Base-by-base conservation (phyloP, 2,329 filamentous ascomycete genomes). In the Hymenoscyphus repandus region DNA sequence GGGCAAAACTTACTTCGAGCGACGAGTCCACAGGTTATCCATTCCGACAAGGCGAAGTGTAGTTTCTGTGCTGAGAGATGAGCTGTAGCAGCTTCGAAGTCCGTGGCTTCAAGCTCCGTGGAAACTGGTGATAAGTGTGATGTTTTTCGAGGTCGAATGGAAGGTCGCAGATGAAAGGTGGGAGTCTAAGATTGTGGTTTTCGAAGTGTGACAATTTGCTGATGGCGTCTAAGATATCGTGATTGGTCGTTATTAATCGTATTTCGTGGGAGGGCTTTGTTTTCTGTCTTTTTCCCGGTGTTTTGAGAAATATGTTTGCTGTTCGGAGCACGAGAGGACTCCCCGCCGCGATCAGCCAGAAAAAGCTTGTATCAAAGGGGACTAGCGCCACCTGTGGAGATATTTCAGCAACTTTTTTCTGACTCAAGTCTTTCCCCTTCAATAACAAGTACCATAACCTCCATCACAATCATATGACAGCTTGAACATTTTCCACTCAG, bases 381-480 rank as follows among this genome's bases (percentile, higher is more conserved):
- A 60, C 62, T 59, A 63, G 58, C 18, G 66, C 70, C 66, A 55
- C 46, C 56, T 36, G 34, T 32, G 32, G n/a, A 34, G 30, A 47
- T 55, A 44, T 54, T 57, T 54, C 59, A 63, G 53, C 52, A 56
- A 59, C 13, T 11, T 30, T 50, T 20, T 32, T 33, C 34, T 45
- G 40, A 22, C 30, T n/a, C 22, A 17, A 6, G 20, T 64, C 66
- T 48, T 47, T 68, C 69, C 67, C 66, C 66, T 65, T 62, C 62
- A 64, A 71, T 70, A 69, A 64, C 72, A 76, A 79, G 82, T 4
- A 27, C 22, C 7, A 27, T 27, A 27, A 86, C 83, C 82, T 81
- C 78, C 77, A 77, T 82, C 77, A 86, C 82, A 86, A 86, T 86
- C 85, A 79, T 82, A 83, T 79, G 78, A 75, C 80, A 79, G 78